phyloP scores from a whole-genome alignment of 139 green algal species.

The Asterochloris sp. region DNA sequence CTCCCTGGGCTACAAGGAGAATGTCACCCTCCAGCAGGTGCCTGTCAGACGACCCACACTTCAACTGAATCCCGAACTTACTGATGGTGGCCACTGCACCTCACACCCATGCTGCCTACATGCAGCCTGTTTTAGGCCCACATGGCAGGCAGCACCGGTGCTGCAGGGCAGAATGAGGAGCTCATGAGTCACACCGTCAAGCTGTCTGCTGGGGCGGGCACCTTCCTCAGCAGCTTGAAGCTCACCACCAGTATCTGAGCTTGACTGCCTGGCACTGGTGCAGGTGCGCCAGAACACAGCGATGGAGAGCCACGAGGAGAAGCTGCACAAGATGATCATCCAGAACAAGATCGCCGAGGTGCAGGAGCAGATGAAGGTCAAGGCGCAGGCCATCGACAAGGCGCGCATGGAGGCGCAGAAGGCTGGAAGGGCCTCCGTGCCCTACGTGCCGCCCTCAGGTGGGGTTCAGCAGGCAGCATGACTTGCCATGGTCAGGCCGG shows the following conservation, averaged over 20 bases:
- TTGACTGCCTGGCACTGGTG: conserved; percentile 21
- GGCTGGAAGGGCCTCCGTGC: conserved; percentile 8
- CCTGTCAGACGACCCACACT: neutral
- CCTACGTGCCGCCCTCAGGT: conserved; percentile 11
- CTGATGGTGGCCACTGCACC: neutral
- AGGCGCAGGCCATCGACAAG: conserved; percentile 94
- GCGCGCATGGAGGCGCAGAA: conserved; percentile 69
- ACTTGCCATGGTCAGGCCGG: too few species aligned
- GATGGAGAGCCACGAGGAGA: conserved; percentile 99
- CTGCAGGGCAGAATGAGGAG: too few species aligned
- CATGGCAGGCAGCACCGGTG: too few species aligned
- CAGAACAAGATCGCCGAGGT: conserved; percentile 85
- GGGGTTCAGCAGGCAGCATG: neutral
- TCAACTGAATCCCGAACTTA: neutral
- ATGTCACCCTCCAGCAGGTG: conserved; percentile 34
- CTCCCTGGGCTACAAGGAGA: conserved; percentile 83
- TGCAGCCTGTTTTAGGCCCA: too few species aligned
- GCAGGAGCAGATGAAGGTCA: conserved; percentile 95
- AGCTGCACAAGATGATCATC: conserved; percentile 99
- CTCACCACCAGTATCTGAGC: too few species aligned
- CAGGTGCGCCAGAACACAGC: conserved; percentile 83
- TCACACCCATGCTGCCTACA: too few species aligned
- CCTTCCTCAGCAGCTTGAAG: too few species aligned
- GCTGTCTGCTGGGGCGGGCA: too few species aligned
- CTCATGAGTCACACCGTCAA: too few species aligned